Conservation (phyloP, 2,329 filamentous ascomycete genomes). For the Colletotrichum tropicicola region DNA sequence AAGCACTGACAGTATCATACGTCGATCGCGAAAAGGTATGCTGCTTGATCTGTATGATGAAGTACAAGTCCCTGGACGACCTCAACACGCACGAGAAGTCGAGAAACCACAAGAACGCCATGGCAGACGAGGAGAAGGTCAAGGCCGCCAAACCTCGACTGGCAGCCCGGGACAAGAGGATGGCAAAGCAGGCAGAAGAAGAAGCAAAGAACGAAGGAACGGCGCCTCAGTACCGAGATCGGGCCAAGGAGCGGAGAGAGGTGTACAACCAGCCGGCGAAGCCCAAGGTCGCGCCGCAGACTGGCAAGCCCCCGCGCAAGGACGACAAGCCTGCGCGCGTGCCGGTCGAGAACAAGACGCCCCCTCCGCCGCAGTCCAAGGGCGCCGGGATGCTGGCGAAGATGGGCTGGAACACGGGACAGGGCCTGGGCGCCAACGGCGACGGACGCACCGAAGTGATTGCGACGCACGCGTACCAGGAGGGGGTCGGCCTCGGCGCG, state of each 20-base stretch:
- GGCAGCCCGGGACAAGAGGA: slow-evolving; percentile 44
- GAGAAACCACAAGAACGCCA: slow-evolving; percentile 51
- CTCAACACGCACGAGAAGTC: slow-evolving; percentile 53
- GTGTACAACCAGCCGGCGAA: slow-evolving; percentile 69
- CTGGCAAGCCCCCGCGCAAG: slow-evolving; percentile 39
- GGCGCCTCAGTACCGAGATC: slow-evolving; percentile 65
- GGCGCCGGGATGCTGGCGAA: slow-evolving; percentile 75
- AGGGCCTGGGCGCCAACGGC: slow-evolving; percentile 70
- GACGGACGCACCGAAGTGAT: slow-evolving; percentile 72
- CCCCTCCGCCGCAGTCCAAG: slow-evolving; percentile 59
- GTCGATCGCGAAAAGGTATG: slow-evolving; percentile 62
- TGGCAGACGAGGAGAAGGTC: slow-evolving; percentile 49
- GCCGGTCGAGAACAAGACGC: slow-evolving; percentile 36
- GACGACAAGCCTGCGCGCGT: slow-evolving; percentile 38
- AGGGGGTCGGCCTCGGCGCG: slow-evolving; percentile 75
- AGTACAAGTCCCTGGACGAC: slow-evolving; percentile 54
- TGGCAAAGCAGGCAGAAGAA: slow-evolving; percentile 40
- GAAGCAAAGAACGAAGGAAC: slow-evolving; percentile 27
- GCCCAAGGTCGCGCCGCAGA: slow-evolving; percentile 45
- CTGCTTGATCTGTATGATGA: slow-evolving; percentile 57
- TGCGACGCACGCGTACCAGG: slow-evolving; percentile 70
- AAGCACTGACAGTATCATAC: slow-evolving; percentile 53
- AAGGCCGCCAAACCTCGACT: slow-evolving; percentile 57
- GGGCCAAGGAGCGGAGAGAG: slow-evolving; percentile 72
- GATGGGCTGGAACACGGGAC: slow-evolving; percentile 76